Base-by-base conservation (phyloP, 495 filamentous ascomycete species). In the Penicillium nucicola region DNA sequence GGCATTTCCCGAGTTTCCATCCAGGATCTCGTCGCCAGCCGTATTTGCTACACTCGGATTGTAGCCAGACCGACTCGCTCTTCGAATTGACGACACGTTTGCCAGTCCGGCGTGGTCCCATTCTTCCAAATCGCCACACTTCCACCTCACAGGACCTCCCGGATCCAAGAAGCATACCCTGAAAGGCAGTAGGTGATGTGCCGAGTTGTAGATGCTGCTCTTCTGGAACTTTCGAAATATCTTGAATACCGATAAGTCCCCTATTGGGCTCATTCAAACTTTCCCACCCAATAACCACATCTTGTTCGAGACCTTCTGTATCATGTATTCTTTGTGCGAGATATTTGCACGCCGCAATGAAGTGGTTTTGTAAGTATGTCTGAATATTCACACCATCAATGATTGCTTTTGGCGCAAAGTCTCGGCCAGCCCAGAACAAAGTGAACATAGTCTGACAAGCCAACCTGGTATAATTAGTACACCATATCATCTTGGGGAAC, bases 401-500 rank as follows among this genome's bases (percentile, higher is more conserved):
- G 47, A 97, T 87, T 52, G 92, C 95, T 56, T 96, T 96, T 7
- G 95, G 95, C 9, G 95, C 89, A 75, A 96, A 98, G 57, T 92
- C 89, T 42, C 78, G 78, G 13, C 93, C 93, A 9, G 77, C 95
- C 68, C 92, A 97, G 71, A 97, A 98, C 28, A 96, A 67, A 0
- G 93, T 96, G 62, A 96, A 97, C 59, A 97, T 92, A 36, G 89
- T 89, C 54, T 89, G 88, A 44, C 89, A 89, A 4, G 86, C 90
- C 20, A 96, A 75, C 34, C 95, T 84, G 39, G 82, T 86, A 60
- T 98, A 98, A 60, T 98, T 97, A 15, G 93, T 98, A 38, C 92
- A 89, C 93, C 93, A 98, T 14, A 96, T 90, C 93, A 98, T 98
- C 70, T 97, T 97, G 3, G 93, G 95, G 61, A 93, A 98, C 3